A percentile compares a stretch with the other conserved stretches of the same genome.
These are phyloP conservation scores for Colletotrichum theobromicola DNA, from an alignment of 2,329 filamentous ascomycete species.

Conservation along the genomic window DNA sequence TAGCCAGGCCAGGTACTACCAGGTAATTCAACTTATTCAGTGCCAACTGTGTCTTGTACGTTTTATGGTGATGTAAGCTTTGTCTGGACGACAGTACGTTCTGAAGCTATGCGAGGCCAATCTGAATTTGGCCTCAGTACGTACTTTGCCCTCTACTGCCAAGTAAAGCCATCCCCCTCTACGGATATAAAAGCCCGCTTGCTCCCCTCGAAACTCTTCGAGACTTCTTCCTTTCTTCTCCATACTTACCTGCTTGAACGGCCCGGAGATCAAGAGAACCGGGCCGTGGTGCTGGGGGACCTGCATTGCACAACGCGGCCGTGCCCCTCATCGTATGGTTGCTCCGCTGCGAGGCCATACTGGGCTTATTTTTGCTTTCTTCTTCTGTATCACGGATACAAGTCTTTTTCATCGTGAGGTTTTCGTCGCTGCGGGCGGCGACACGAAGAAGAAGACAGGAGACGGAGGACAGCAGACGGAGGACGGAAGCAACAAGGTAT, in stretches of 20 bases:
- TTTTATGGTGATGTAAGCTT: background rate
- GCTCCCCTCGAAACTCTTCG: background rate
- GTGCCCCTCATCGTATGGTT: slow-evolving; percentile 3
- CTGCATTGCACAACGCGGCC: slow-evolving; percentile 13
- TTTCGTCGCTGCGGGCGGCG: background rate
- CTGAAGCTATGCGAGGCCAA: background rate
- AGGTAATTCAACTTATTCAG: slow-evolving; percentile 13
- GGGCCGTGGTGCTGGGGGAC: background rate
- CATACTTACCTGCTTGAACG: slow-evolving; percentile 8
- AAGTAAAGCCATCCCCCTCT: background rate
- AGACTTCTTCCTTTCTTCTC: background rate
- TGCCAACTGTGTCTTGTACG: background rate
- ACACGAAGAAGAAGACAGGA: background rate
- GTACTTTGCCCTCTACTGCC: background rate
- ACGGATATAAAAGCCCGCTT: background rate
- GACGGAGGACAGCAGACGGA: background rate
- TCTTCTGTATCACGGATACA: background rate
- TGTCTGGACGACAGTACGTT: background rate
- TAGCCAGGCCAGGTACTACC: slow-evolving; percentile 18
- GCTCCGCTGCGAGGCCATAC: background rate
- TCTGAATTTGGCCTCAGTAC: background rate
- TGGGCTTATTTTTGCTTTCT: background rate
- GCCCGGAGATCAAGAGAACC: slow-evolving; percentile 7
- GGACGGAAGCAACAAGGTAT: too few species aligned
- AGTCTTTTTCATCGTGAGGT: background rate